Base-by-base conservation (phyloP, 257 asterid species). In the Anisodus acutangulus region DNA sequence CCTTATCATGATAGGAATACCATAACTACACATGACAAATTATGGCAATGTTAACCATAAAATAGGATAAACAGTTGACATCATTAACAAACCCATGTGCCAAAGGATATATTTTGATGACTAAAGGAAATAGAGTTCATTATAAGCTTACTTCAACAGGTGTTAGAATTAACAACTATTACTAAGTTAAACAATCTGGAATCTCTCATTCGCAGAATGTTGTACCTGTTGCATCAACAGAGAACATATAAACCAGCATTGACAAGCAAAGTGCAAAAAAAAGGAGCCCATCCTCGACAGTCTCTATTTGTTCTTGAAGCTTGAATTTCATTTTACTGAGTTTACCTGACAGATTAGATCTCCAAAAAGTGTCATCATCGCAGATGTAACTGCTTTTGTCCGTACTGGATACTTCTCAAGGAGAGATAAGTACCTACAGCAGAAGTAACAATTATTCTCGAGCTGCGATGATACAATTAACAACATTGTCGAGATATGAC, bases 301-400 rank as follows among this genome's bases (percentile, higher is more conserved):
- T 60, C 54, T 78, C 68, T 3, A 79, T 53, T 6, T 4, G 8
- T 80, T 31, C 64, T 78, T 62, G 43, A 82, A 86, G 60, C 4
- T 35, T 49, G 41, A 6, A 78, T 43, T 55, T 83, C 78, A 84
- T 67, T 88, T 43, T 63, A 81, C 31, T 82, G 53, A 87, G 76
- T 81, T 89, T 90, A 96, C 99, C 97, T 96, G 99, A 83, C 99
- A 94, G 66, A 92, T 88, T 47, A 96, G 17, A 84, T 96, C 99
- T 71, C 98, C 98, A 85, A 89, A 69, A 85, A 95, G 89, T 83
- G 91, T 96, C 87, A 96, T 82, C 31, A 93, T 9, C 64, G 98
- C 95, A 35, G 98, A 92, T 37, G 98, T 94, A 57, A 91, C 83
- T 41, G 98, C 97, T 88, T 96, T 96, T 37, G 99, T 96, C 87